Evolutionary conservation across 108 stramenopile species (phyloP).

Genomic region (Licmophora abbreviata): DNA sequence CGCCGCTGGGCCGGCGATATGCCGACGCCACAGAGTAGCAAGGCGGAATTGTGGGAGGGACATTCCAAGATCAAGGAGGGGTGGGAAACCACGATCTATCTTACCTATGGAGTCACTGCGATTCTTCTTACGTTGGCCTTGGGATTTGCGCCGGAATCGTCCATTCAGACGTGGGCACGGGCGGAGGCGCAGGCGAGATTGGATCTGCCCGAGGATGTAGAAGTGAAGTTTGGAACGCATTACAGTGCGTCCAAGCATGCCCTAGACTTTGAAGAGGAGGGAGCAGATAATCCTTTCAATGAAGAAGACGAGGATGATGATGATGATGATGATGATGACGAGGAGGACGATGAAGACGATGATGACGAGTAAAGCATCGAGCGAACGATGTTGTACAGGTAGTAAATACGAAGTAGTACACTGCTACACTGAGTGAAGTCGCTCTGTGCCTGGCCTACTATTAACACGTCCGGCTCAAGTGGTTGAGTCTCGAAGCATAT

Average conservation of each 20-base stretch:
- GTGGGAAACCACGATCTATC: slow-evolving; percentile 49
- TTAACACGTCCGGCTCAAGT: too few relatives aligned
- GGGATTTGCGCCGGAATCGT: slow-evolving; percentile 41
- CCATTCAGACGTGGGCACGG: slow-evolving; percentile 48
- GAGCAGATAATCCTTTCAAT: slow-evolving; percentile 24
- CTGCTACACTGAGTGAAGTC: too few relatives aligned
- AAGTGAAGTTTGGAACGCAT: slow-evolving; percentile 48
- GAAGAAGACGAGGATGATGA: slow-evolving; percentile 45
- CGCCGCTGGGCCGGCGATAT: slow-evolving; percentile 15
- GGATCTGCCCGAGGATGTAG: slow-evolving; percentile 24
- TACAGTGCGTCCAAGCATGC: slow-evolving; percentile 22
- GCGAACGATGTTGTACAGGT: background rate
- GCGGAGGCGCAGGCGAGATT: slow-evolving; percentile 47
- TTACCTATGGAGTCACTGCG: slow-evolving; percentile 22
- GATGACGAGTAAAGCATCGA: slow-evolving; percentile 10
- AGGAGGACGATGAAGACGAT: slow-evolving; percentile 21
- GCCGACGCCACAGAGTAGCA: slow-evolving; percentile 45
- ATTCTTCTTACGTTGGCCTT: slow-evolving; percentile 18
- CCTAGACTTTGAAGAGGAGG: slow-evolving; percentile 30
- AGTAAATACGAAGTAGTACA: too few relatives aligned
- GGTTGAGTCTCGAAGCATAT: too few relatives aligned
- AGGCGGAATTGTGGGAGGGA: slow-evolving; percentile 43
- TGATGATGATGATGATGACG: slow-evolving; percentile 30
- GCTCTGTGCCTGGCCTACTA: too few relatives aligned
- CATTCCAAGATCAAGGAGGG: slow-evolving; percentile 41